A percentile compares a stretch with the other conserved stretches of the same genome.
Evolutionary conservation across 805 yeast species (phyloP).

Genomic region (Clavispora vitiphila): DNA sequence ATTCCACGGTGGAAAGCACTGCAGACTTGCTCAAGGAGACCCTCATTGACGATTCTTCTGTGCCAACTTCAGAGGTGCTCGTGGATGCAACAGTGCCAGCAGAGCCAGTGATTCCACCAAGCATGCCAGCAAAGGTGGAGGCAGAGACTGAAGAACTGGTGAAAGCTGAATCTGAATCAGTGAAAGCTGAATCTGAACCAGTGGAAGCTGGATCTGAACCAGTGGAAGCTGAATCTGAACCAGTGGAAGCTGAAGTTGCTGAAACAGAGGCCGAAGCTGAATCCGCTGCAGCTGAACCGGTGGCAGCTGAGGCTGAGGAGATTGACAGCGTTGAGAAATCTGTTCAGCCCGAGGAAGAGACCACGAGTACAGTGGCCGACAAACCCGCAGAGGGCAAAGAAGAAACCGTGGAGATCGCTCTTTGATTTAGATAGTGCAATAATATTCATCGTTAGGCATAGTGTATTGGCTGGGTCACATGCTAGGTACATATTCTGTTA

Average conservation of each 20-base stretch:
- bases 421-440: neutral
- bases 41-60: slow-evolving; percentile 28
- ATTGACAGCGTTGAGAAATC: too few species aligned
- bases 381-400: neutral
- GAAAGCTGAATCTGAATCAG: slow-evolving; percentile 2
- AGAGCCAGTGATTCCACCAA: too few species aligned
- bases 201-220: too few species aligned
- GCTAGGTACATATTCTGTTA: too few species aligned
- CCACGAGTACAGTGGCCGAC: neutral
- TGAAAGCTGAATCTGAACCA: slow-evolving; percentile 3
- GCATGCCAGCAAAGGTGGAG: neutral
- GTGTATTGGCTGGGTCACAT: too few species aligned
- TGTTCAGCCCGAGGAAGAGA: slow-evolving; percentile 3
- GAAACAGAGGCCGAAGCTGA: slow-evolving; percentile 1
- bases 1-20: slow-evolving; percentile 17
- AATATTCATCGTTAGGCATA: neutral
- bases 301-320: too few species aligned
- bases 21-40: slow-evolving; percentile 39
- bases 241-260: neutral
- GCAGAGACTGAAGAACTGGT: neutral
- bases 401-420: slow-evolving; percentile 5
- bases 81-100: neutral
- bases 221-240: slow-evolving; percentile 3
- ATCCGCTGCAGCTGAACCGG: neutral
- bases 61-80: slow-evolving; percentile 1